Base-by-base conservation (phyloP, 2,329 filamentous ascomycete species). In the Fusarium mundagurra region DNA sequence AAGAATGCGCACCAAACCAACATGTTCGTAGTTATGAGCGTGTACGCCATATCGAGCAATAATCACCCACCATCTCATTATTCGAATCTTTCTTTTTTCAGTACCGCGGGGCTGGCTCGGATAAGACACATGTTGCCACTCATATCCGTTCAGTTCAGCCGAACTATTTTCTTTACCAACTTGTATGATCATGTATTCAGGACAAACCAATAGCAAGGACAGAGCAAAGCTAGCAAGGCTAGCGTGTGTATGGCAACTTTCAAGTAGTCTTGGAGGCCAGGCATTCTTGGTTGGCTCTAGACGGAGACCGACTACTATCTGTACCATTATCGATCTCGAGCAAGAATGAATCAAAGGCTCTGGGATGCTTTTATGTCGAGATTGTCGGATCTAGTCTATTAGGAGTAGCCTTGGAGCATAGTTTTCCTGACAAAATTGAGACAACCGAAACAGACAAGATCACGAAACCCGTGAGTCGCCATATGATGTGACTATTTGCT, bases 21-120 rank as follows among this genome's bases (percentile, higher is more conserved):
- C 43, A 50, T 59, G 34, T 60, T 64, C 55, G 34, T 51, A 64
- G 50, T 48, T 47, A 34, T 45, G 55, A 48, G 54, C 53, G 17
- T 22, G 47, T 51, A 41, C 31, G 36, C 27, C 43, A 43, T 59
- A 47, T 57, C 20, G 31, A 43, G 47, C 43, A 31, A 69, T 53
- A 31, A 55, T 33, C 44, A 41, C 36, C 27, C 53, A 11, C 36
- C 13, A 54, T 60, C 62, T 60, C 48, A 27, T 63, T 75, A 67
- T 74, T 45, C 47, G 43, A 51, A 61, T 66, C n/a, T 72, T 34
- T 63, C 55, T 44, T 38, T 36, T 64, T 64, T 61, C 55, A 53
- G 43, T 34, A 48, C 43, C 31, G 14, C 31, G 12, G 4, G 27
- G 29, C 44, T 39, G 64, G 47, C 24, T 48, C 36, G n/a, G n/a